phyloP scores from a whole-genome alignment of 2,329 filamentous ascomycete genomes.

The Epichloe glyceriae region DNA sequence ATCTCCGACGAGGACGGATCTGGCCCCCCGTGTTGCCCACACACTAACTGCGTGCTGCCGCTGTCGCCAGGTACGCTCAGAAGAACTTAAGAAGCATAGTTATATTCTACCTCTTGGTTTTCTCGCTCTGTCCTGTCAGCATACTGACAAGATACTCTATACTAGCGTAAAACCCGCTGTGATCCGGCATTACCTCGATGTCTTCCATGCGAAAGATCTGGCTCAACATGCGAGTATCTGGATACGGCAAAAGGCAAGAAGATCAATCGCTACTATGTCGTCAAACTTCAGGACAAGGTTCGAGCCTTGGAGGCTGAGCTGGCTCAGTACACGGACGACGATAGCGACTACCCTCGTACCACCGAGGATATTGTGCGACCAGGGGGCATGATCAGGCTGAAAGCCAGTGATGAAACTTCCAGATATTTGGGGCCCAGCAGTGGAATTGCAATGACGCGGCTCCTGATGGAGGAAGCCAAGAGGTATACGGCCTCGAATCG shows the following conservation, averaged over 20 bases:
- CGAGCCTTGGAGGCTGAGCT: constrained; percentile 72
- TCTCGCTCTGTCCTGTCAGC: neutral
- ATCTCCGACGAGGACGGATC: constrained; percentile 36
- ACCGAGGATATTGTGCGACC: constrained; percentile 78
- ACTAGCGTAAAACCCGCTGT: constrained; percentile 85
- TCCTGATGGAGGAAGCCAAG: constrained; percentile 95
- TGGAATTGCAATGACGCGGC: constrained; percentile 84
- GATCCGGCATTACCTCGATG: constrained; percentile 87
- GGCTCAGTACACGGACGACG: constrained; percentile 63
- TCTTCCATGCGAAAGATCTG: constrained; percentile 81
- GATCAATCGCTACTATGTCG: constrained; percentile 84
- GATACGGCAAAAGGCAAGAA: constrained; percentile 77
- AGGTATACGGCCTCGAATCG: constrained; percentile 81
- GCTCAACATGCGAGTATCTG: constrained; percentile 87
- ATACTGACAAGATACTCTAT: constrained; percentile 6
- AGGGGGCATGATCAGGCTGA: constrained; percentile 72
- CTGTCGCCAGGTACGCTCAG: constrained; percentile 55
- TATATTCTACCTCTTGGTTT: neutral
- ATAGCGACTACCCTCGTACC: constrained; percentile 54
- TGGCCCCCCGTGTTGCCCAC: constrained; percentile 55
- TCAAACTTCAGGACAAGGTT: constrained; percentile 79
- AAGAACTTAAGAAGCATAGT: neutral
- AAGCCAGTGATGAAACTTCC: constrained; percentile 71
- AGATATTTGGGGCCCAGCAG: constrained; percentile 89
- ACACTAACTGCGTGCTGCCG: constrained; percentile 70